Base-by-base conservation (phyloP, 2,329 filamentous ascomycete species). In the Sporothrix curviconia region DNA sequence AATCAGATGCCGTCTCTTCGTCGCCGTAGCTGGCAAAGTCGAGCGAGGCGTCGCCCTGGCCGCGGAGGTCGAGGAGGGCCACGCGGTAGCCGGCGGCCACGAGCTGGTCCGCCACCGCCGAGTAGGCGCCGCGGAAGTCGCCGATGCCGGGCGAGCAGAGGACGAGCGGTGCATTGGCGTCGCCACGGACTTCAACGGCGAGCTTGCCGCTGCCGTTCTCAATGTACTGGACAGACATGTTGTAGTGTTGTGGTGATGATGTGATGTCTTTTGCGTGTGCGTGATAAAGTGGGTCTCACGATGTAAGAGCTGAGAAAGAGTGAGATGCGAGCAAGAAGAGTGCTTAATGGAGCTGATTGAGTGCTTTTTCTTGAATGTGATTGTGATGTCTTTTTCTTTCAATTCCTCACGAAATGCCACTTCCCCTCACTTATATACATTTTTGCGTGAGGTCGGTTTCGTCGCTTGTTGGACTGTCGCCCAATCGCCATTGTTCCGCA, bases 51-150 rank as follows among this genome's bases (percentile, higher is more conserved):
- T 62, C 63, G 55, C 59, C 59, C 49, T 62, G 60, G 47, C 63
- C 63, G 47, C 63, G 62, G 32, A 62, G 58, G 50, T 64, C 63
- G 12, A 60, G 17, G 19, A 60, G 37, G 9, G 61, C 62, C 7
- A 64, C 61, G 15, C 62, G 62, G 61, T 49, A 64, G 36, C 63
- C 63, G 11, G 60, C 53, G 12, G 61, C 58, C 4, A 60, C 62
- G 19, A 64, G 59, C 49, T 60, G 57, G 14, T 55, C 40, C 11
- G 63, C 62, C 14, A 64, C 52, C 8, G 60, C 57, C 22, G 28
- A 52, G 53, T 59, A 64, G 14, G 62, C 54, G 28, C 58, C 59
- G 36, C 63, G 63, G 7, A 36, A 53, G 51, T 64, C 63, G 47
- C 63, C 62, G 22, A 64, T 50, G 24, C 54, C 61, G 14, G 62